Percentiles rank a stretch among this genome's conserved stretches.
Evolutionary conservation across 805 yeast species (phyloP).

Genomic region (Sungouiozyma ichnusensis): DNA sequence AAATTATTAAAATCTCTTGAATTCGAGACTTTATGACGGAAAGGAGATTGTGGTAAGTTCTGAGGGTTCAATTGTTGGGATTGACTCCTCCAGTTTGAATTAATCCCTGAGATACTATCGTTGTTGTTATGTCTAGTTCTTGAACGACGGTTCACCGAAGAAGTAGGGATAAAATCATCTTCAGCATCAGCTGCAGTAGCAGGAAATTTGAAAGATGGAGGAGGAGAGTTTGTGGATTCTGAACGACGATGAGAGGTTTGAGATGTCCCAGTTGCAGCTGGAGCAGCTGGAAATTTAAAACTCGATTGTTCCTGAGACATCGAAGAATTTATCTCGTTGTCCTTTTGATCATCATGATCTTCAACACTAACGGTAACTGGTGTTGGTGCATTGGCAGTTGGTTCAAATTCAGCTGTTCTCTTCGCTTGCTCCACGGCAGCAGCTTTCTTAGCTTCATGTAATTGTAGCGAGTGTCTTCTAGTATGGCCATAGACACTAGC

Average conservation of each 20-base stretch:
- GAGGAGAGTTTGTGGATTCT: constrained; percentile 32
- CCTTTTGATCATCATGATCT: neutral
- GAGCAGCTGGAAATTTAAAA: constrained; percentile 29
- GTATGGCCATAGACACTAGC: constrained; percentile 55
- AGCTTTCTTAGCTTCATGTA: constrained; percentile 87
- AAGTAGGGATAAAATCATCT: constrained; percentile 23
- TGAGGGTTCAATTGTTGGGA: constrained; percentile 4
- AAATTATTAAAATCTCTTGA: constrained; percentile 21
- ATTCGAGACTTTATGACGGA: constrained; percentile 22
- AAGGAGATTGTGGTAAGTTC: constrained; percentile 24
- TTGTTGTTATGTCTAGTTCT: constrained; percentile 15
- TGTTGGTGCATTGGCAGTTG: constrained; percentile 1
- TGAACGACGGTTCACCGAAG: constrained; percentile 24
- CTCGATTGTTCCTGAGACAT: constrained; percentile 11
- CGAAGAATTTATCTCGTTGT: constrained; percentile 4
- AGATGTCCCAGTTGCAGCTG: constrained; percentile 10
- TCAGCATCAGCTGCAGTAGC: constrained; percentile 5
- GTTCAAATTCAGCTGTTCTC: constrained; percentile 30
- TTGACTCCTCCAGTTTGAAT: constrained; percentile 52
- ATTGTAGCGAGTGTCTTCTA: constrained; percentile 85
- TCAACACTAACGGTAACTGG: constrained; percentile 2
- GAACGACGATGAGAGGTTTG: constrained; percentile 12
- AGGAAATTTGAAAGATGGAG: constrained; percentile 54
- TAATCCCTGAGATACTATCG: constrained; percentile 32
- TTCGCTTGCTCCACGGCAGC: constrained; percentile 89